Percentiles rank a stretch among this genome's conserved stretches.
Conservation (phyloP, 805 yeast species). For the Suhomyces prunicola region DNA sequence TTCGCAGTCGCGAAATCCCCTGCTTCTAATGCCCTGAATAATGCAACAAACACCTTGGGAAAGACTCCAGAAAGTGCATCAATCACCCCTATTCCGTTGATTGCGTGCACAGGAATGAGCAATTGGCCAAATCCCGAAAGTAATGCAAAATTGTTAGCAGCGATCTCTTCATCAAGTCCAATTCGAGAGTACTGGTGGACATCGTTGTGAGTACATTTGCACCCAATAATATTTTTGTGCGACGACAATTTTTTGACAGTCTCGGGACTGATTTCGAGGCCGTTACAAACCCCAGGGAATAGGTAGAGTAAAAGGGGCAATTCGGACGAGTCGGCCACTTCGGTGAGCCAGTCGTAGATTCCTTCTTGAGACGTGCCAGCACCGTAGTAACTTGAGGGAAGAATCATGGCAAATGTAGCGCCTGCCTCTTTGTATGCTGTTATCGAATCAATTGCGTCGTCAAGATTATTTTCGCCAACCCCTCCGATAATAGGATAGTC, state of each 20-base stretch:
- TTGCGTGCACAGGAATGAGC: constrained; percentile 43
- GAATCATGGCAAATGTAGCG: constrained; percentile 37
- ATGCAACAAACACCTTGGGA: constrained; percentile 46
- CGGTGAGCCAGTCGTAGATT: constrained; percentile 41
- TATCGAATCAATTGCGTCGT: constrained; percentile 44
- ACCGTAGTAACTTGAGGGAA: constrained; percentile 51
- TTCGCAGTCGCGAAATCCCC: constrained; percentile 44
- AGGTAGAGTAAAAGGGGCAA: constrained; percentile 46
- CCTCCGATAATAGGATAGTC: constrained; percentile 47
- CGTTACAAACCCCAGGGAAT: constrained; percentile 50
- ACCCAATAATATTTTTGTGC: constrained; percentile 49
- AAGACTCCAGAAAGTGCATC: constrained; percentile 53
- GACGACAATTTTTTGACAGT: constrained; percentile 41
- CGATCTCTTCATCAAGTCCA: constrained; percentile 40
- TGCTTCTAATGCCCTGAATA: constrained; percentile 35
- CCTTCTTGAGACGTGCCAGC: constrained; percentile 44
- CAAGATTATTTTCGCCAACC: constrained; percentile 43
- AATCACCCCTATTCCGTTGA: constrained; percentile 50
- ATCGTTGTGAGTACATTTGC: constrained; percentile 52
- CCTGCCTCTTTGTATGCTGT: constrained; percentile 35
- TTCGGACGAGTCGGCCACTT: constrained; percentile 41
- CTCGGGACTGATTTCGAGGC: constrained; percentile 33
- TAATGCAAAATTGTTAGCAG: constrained; percentile 35
- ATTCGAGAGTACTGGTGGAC: constrained; percentile 45
- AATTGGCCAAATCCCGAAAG: constrained; percentile 54